A percentile compares a stretch with the other conserved stretches of the same genome.
phyloP scores from a whole-genome alignment of 306 rosid genomes.

The Carpinus fangiana region DNA sequence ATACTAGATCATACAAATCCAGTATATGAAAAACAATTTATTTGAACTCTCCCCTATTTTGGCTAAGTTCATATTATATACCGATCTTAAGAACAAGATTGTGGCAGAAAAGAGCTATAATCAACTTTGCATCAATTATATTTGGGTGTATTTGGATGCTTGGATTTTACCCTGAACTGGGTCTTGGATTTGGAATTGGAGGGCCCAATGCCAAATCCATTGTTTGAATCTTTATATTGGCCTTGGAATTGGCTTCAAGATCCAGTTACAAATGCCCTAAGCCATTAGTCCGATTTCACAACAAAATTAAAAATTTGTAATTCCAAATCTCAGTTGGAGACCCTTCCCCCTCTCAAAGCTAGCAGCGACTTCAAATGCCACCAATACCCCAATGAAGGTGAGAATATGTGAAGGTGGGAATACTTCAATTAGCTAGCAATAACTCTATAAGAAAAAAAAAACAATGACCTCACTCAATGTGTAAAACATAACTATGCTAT shows the following conservation, averaged over 20 bases:
- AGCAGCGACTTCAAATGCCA: too few relatives aligned
- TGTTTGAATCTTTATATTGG: neutral
- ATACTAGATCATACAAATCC: neutral
- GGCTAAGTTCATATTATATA: neutral
- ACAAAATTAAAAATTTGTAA: neutral
- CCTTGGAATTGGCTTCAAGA: neutral
- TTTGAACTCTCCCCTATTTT: neutral
- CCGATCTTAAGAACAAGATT: neutral
- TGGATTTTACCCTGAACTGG: neutral
- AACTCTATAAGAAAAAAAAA: neutral
- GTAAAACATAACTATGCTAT: neutral
- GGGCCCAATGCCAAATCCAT: neutral
- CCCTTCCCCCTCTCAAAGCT: too few relatives aligned
- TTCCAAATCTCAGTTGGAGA: neutral
- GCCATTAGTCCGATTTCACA: neutral
- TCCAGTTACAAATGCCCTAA: neutral
- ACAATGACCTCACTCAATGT: neutral
- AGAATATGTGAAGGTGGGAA: too few relatives aligned
- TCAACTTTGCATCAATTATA: constrained; percentile 2
- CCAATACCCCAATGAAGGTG: too few relatives aligned
- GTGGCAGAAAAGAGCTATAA: neutral
- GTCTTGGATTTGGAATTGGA: neutral
- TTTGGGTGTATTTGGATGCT: neutral
- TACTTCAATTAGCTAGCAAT: neutral
- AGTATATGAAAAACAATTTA: neutral